Percentiles rank a stretch among this genome's conserved stretches.
phyloP scores from a whole-genome alignment of 1,284 basidiomycete species.

The Naganishia albida region DNA sequence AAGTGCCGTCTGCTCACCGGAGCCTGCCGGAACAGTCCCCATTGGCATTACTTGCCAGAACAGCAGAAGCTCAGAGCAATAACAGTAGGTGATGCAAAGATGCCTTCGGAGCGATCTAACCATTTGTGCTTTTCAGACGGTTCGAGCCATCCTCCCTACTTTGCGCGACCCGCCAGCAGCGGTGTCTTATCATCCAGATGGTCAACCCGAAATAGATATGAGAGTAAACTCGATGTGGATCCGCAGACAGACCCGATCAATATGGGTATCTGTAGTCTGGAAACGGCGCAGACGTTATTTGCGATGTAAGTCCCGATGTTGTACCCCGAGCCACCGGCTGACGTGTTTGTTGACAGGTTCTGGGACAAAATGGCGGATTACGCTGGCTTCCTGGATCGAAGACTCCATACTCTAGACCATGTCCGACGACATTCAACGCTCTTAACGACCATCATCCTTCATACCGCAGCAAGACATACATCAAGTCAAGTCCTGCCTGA shows the following conservation, averaged over 20 bases:
- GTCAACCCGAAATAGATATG: slow-evolving; percentile 20
- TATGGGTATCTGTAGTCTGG: slow-evolving; percentile 23
- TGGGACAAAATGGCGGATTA: slow-evolving; percentile 25
- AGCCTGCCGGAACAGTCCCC: slow-evolving; percentile 22
- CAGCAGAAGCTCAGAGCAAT: slow-evolving; percentile 13
- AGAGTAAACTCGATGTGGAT: slow-evolving; percentile 22
- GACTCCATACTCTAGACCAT: slow-evolving; percentile 6
- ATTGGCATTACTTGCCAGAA: slow-evolving; percentile 19
- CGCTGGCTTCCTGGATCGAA: slow-evolving; percentile 13
- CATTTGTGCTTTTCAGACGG: not conserved
- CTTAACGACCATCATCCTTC: slow-evolving; percentile 14
- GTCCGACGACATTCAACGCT: slow-evolving; percentile 22
- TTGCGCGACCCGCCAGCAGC: not conserved
- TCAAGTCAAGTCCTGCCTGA: not conserved
- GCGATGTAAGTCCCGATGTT: slow-evolving; percentile 3
- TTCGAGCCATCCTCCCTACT: not conserved
- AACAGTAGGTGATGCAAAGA: no score
- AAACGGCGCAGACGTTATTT: slow-evolving; percentile 18
- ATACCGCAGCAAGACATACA: slow-evolving; percentile 19
- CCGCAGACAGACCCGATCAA: slow-evolving; percentile 20
- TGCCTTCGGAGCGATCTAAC: not conserved
- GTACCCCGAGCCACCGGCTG: not conserved
- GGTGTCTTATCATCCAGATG: slow-evolving; percentile 3
- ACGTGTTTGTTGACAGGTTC: slow-evolving; percentile 6
- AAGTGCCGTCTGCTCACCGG: not conserved